Percentiles rank a stretch among this genome's conserved stretches.
Evolutionary conservation across 2,329 filamentous ascomycete species (phyloP).

Genomic region (Dichotomopilus funicola): DNA sequence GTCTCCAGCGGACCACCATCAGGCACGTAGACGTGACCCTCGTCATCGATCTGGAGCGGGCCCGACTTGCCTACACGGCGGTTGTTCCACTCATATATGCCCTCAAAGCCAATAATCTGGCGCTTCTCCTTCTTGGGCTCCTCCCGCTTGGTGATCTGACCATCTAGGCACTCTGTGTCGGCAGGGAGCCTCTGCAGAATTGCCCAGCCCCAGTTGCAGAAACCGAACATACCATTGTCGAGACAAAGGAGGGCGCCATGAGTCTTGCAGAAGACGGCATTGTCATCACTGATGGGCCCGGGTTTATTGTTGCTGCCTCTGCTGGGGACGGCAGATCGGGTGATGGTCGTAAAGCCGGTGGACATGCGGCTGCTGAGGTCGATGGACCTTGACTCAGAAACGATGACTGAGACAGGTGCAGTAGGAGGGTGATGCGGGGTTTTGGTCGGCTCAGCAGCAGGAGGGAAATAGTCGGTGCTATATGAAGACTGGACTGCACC

Average conservation of each 20-base stretch:
- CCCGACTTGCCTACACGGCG: no score
- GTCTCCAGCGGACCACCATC: neutral
- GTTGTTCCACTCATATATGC: neutral
- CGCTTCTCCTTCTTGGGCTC: neutral
- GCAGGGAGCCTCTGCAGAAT: conserved; percentile 1
- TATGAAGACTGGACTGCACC: no score
- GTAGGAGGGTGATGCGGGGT: no score
- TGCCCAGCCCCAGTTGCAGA: conserved; percentile 12
- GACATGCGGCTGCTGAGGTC: no score
- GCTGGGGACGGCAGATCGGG: neutral
- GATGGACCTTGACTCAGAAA: no score
- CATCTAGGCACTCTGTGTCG: conserved; percentile 11
- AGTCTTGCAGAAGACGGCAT: conserved; percentile 1
- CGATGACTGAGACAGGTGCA: no score
- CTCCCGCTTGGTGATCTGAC: conserved; percentile 7
- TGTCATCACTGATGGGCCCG: neutral
- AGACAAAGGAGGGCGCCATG: conserved; percentile 13
- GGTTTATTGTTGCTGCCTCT: neutral
- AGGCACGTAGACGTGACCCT: no score
- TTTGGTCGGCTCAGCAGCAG: no score
- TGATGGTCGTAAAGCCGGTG: neutral
- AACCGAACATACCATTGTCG: conserved; percentile 4
- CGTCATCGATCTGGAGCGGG: no score
- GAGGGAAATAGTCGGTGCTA: no score
- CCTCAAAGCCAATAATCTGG: neutral